These are phyloP conservation scores for Torrubiella hemipterigena DNA, from an alignment of 2,329 filamentous ascomycete species.

Conservation along the genomic window DNA sequence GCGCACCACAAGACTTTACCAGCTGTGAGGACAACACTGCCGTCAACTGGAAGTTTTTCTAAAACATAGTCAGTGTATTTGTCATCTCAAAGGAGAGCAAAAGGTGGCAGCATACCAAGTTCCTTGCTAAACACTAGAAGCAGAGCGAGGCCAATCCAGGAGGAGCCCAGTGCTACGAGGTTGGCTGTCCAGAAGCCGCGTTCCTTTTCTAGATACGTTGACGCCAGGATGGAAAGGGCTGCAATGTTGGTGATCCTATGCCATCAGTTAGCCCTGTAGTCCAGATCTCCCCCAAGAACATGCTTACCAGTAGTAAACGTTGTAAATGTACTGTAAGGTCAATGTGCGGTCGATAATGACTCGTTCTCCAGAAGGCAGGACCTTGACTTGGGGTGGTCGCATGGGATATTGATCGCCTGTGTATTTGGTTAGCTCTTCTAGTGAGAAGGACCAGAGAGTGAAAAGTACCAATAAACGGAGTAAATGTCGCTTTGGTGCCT, in stretches of 20 bases:
- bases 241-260: conserved; percentile 48
- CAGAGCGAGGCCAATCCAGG: conserved; percentile 36
- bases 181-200: conserved; percentile 48
- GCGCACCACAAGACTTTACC: conserved; percentile 45
- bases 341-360: conserved; percentile 37
- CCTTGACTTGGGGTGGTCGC: conserved; percentile 25
- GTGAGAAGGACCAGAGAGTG: neutral
- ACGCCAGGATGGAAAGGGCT: conserved; percentile 46
- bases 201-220: conserved; percentile 46
- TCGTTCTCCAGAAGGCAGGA: conserved; percentile 11
- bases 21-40: conserved; percentile 38
- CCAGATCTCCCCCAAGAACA: neutral
- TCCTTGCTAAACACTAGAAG: conserved; percentile 5
- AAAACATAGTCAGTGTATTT: neutral
- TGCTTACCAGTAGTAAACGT: conserved; percentile 42
- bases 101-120: conserved; percentile 8
- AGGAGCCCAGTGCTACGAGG: conserved; percentile 35
- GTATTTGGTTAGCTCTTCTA: neutral
- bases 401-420: conserved; percentile 42
- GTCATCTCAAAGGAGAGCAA: neutral
- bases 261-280: neutral
- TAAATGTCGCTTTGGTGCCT: conserved; percentile 43
- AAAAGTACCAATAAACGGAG: conserved; percentile 17
- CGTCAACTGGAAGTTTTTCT: conserved; percentile 11
- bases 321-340: conserved; percentile 47